Conservation (phyloP, 1,284 basidiomycete genomes). For the Hortiboletus rubellus region DNA sequence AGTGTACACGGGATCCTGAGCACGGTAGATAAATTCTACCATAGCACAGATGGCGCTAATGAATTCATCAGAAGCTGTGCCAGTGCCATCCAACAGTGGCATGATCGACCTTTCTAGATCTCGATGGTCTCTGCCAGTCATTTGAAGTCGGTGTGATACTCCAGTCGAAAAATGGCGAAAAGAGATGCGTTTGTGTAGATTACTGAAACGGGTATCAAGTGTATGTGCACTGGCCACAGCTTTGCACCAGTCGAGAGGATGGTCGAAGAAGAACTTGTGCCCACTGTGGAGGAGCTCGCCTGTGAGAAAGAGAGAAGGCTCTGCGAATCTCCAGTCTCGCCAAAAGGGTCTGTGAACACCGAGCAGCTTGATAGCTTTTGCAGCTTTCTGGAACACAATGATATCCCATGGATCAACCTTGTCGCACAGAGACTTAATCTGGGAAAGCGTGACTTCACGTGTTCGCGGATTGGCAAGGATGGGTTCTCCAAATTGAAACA, state of each 20-base stretch:
- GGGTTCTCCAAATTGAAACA: not conserved
- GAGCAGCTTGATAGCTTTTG: not conserved
- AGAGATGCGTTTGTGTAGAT: not conserved
- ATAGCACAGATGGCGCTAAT: not conserved
- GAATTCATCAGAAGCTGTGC: too few relatives aligned
- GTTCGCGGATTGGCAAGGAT: not conserved
- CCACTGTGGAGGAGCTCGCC: not conserved
- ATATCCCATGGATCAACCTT: not conserved
- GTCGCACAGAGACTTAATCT: not conserved
- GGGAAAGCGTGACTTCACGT: not conserved
- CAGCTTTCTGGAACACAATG: not conserved
- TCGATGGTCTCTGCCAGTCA: slow-evolving; percentile 4
- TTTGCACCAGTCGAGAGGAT: slow-evolving; percentile 1
- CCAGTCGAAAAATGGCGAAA: not conserved
- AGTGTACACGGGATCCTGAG: not conserved
- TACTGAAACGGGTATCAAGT: not conserved
- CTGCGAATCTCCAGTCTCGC: not conserved
- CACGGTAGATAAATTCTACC: slow-evolving; percentile 7
- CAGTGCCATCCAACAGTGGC: not conserved
- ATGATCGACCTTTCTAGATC: slow-evolving; percentile 5
- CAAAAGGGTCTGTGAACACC: not conserved
- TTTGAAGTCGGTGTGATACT: slow-evolving; percentile 2
- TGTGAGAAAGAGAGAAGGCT: not conserved
- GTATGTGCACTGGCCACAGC: not conserved
- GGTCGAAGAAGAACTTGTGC: slow-evolving; percentile 13